phyloP scores from a whole-genome alignment of 441 rosid species.

The Bruguiera hainesii region DNA sequence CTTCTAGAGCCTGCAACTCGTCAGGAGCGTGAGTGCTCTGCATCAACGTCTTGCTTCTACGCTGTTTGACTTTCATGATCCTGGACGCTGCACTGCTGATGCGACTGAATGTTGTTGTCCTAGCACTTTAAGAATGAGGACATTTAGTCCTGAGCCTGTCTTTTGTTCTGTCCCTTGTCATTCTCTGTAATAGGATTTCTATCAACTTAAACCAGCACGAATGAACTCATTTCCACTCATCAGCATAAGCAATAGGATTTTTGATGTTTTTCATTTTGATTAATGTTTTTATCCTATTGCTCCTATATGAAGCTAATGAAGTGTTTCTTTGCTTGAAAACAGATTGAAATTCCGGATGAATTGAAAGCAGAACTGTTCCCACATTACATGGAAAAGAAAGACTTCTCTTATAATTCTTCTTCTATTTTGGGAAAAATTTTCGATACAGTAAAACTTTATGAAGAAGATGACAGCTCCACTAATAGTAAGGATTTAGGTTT shows the following conservation, averaged over 20 bases:
- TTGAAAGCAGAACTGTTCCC: constrained; percentile 50
- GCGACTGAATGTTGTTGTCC: too few relatives aligned
- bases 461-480: constrained; percentile 17
- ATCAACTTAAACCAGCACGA: too few relatives aligned
- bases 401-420: constrained; percentile 39
- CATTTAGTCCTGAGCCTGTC: too few relatives aligned
- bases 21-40: not conserved
- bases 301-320: not conserved
- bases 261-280: not conserved
- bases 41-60: not conserved
- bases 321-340: constrained; percentile 10
- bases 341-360: constrained; percentile 45
- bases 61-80: not conserved
- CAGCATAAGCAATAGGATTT: too few relatives aligned
- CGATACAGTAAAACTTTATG: constrained; percentile 39
- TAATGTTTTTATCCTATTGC: not conserved
- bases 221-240: too few relatives aligned
- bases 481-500: constrained; percentile 34
- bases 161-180: too few relatives aligned
- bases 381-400: constrained; percentile 52
- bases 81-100: not conserved
- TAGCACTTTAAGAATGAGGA: too few relatives aligned
- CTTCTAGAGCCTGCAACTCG: not conserved
- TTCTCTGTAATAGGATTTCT: too few relatives aligned
- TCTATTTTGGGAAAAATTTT: constrained; percentile 69